Evolutionary conservation across 306 rosid genomes (phyloP).

Genomic region (Ammopiptanthus mongolicus): DNA sequence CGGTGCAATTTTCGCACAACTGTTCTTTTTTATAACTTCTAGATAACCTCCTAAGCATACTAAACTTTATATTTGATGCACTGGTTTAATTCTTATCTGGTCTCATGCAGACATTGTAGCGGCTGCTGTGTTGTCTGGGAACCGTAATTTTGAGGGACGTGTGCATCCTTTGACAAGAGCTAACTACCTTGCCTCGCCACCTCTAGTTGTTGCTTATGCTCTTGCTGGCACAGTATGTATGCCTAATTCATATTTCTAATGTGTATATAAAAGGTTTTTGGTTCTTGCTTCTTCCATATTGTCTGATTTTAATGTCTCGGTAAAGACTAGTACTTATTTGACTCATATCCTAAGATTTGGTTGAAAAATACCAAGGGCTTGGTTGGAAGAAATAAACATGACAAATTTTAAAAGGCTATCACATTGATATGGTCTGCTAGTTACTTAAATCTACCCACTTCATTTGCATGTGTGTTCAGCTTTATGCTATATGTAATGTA

Average conservation of each 20-base stretch:
- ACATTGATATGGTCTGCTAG: neutral
- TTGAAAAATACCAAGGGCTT: neutral
- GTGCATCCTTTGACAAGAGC: slow-evolving; percentile 98
- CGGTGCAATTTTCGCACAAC: neutral
- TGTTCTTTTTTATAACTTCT: neutral
- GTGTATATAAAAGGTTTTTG: slow-evolving; percentile 8
- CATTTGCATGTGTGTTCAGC: neutral
- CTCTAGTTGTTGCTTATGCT: slow-evolving; percentile 94
- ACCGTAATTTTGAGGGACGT: slow-evolving; percentile 98
- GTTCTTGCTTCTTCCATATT: slow-evolving; percentile 4
- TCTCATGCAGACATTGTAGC: slow-evolving; percentile 74
- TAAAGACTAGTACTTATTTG: neutral
- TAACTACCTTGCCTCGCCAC: slow-evolving; percentile 98
- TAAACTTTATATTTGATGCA: neutral
- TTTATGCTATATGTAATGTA: neutral
- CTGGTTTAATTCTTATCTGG: slow-evolving; percentile 7
- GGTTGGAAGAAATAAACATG: neutral
- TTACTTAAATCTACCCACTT: neutral
- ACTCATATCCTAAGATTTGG: neutral
- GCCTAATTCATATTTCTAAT: neutral
- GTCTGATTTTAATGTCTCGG: neutral
- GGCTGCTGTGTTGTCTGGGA: slow-evolving; percentile 93
- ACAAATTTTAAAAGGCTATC: neutral
- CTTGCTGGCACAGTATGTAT: slow-evolving; percentile 90
- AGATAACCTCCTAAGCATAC: neutral